Conservation (phyloP, 768 basidiomycete genomes). For the Gelatoporia subvermispora region DNA sequence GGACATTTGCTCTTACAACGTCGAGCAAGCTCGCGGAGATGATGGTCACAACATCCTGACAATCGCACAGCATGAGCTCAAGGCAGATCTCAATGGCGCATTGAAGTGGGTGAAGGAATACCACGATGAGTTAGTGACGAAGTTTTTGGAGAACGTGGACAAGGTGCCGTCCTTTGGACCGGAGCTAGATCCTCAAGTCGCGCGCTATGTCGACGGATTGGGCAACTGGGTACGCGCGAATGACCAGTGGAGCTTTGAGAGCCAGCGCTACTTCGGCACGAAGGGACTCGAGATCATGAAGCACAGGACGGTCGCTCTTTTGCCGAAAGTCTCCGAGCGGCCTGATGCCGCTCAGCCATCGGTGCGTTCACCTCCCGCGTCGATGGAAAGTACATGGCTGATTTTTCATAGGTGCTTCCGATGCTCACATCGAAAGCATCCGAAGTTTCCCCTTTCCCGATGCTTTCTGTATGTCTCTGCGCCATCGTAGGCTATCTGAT, state of each 20-base stretch:
- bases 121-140: background rate
- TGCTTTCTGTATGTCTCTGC: too few relatives aligned
- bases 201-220: conserved; percentile 22
- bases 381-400: too few relatives aligned
- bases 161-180: conserved; percentile 24
- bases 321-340: conserved; percentile 3
- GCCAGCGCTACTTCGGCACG: conserved; percentile 24
- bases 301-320: conserved; percentile 8
- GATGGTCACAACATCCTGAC: conserved; percentile 23
- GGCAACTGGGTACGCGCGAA: conserved; percentile 21
- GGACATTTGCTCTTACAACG: conserved; percentile 27
- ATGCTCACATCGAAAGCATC: too few relatives aligned
- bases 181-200: conserved; percentile 19
- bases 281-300: conserved; percentile 18
- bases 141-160: conserved; percentile 16
- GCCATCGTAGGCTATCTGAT: too few relatives aligned
- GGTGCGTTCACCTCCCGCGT: too few relatives aligned
- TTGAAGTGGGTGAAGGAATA: conserved; percentile 9
- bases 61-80: conserved; percentile 17
- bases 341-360: too few relatives aligned
- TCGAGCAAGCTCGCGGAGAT: conserved; percentile 22
- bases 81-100: conserved; percentile 11
- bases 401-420: too few relatives aligned
- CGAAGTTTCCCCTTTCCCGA: too few relatives aligned
- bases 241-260: conserved; percentile 25